Percentiles rank a stretch among this genome's conserved stretches.
These are phyloP conservation scores for Stenogyne calaminthoides DNA, from an alignment of 305 asterid genomes.

Conservation along the genomic window DNA sequence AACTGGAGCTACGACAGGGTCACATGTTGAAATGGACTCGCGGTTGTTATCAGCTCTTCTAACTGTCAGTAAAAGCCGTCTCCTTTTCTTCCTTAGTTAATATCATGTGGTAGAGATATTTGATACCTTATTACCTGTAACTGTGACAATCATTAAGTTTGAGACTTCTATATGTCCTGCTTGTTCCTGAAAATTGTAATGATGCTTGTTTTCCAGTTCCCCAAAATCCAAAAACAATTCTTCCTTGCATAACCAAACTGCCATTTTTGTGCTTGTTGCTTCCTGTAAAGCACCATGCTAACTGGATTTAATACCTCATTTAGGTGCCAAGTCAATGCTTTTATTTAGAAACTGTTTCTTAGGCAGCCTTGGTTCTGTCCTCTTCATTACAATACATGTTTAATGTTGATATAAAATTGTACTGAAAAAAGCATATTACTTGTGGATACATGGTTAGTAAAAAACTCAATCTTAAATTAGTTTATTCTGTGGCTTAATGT, in stretches of 20 bases:
- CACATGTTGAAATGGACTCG: conserved; percentile 92
- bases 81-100: conserved; percentile 24
- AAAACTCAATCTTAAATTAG: neutral
- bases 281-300: conserved; percentile 10
- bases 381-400: neutral
- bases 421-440: neutral
- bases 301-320: neutral
- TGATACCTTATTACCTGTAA: conserved; percentile 21
- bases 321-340: neutral
- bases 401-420: neutral
- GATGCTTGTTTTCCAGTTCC: neutral
- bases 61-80: conserved; percentile 53
- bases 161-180: neutral
- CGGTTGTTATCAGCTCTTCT: conserved; percentile 85
- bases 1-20: conserved; percentile 44
- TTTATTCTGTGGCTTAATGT: neutral
- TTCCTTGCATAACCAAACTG: neutral
- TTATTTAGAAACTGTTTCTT: neutral
- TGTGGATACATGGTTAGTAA: neutral
- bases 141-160: neutral
- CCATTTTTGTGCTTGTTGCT: conserved; percentile 12
- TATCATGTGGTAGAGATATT: conserved; percentile 4
- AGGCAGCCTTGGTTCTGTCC: neutral
- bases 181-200: neutral
- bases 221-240: neutral